These are phyloP conservation scores for Candida caryicola DNA, from an alignment of 805 yeast genomes.

Conservation along the genomic window DNA sequence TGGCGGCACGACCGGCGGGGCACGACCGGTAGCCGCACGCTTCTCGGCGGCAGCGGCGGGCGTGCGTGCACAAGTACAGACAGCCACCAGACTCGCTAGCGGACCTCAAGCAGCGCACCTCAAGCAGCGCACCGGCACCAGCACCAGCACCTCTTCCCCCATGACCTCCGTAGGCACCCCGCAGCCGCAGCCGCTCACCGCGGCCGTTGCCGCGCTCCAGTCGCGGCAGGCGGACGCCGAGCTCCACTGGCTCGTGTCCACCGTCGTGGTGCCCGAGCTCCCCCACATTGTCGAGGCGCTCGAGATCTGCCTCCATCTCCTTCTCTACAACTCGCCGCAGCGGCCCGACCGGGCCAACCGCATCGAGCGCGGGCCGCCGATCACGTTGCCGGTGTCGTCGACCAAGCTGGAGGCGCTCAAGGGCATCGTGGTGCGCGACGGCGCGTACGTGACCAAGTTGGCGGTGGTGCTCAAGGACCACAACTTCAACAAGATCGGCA, in stretches of 20 bases:
- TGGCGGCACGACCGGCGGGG: no score
- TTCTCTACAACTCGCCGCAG: constrained; percentile 36
- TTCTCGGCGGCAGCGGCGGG: no score
- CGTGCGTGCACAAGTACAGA: no score
- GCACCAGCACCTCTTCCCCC: no score
- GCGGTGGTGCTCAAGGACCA: constrained; percentile 43
- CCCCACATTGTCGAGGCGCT: constrained; percentile 38
- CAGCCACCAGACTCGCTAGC: no score
- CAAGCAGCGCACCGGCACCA: no score
- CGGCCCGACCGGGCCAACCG: constrained; percentile 25
- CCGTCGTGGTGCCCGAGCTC: constrained; percentile 26
- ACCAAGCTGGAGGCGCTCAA: constrained; percentile 54
- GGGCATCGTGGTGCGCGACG: constrained; percentile 58
- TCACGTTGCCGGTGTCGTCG: constrained; percentile 58
- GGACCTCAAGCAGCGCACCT: no score
- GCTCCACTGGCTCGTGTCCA: constrained; percentile 29
- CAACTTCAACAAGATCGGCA: constrained; percentile 33
- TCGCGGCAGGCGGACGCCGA: constrained; percentile 21
- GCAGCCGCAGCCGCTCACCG: no score
- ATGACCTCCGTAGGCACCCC: no score
- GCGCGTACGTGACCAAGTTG: constrained; percentile 50
- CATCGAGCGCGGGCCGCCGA: constrained; percentile 37
- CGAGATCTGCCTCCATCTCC: constrained; percentile 34
- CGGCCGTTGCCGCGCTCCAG: constrained; percentile 1
- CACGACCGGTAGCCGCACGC: no score